Base-by-base conservation (phyloP, 805 yeast genomes). In the Lipomyces chichibuensis region DNA sequence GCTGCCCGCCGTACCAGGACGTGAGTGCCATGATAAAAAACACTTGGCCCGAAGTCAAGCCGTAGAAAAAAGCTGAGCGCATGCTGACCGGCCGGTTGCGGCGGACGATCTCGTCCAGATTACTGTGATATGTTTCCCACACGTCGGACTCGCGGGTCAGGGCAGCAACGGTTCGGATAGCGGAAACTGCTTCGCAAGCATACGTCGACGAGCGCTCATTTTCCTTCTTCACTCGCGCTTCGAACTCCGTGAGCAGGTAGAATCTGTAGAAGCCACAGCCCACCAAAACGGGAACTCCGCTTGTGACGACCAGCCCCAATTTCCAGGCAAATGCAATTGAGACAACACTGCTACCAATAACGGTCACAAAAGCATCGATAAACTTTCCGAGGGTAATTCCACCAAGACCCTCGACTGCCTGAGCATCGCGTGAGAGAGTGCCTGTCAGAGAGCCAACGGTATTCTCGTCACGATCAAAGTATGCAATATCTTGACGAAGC, bases 111-210 rank as follows among this genome's bases (percentile, higher is more conserved):
- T 25, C 55, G 25, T 54, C 33, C 14, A 72, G 59, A 3, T 63
- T 25, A 3, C 62, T 29, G 55, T 69, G 74, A 69, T 80, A 80
- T 33, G 69, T 69, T 2, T 72, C 75, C 63, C 75, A 73, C 3
- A 80, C 82, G 29, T 78, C 80, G 35, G 74, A 75, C 63, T 80
- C 83, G 17, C 83, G 78, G 6, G 83, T 80, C 43, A 80, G 69
- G 11, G 83, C 74, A 51, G 77, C 79, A 13, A 80, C 83, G 14
- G 83, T 80, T 39, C 83, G 75, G n/a, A 81, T 80, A 9, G 83
- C 77, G 23, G 76, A 66, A 7, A 80, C 75, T 56, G 75, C 78
- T 67, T 80, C 81, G 59, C 82, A 76, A 1, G 83, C 83, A 70
- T 76, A 77, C 27, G 80, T 67, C 20, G 82, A 81, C 14, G 81